phyloP scores from a whole-genome alignment of 257 asterid species.

The Primulina tabacum region DNA sequence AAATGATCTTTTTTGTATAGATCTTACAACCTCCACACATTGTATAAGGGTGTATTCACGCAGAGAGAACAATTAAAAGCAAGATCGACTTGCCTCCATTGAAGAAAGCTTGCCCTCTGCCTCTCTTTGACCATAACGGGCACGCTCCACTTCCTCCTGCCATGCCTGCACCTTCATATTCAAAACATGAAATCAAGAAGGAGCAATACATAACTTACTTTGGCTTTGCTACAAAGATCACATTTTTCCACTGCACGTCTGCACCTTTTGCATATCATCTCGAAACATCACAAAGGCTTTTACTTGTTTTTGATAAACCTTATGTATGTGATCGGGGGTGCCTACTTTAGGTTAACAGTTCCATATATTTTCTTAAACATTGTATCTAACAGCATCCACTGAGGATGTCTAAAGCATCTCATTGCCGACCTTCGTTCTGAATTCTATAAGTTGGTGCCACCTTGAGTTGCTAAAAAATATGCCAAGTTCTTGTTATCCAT shows the following conservation, averaged over 20 bases:
- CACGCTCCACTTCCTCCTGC: slow-evolving; percentile 99
- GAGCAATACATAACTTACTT: not conserved
- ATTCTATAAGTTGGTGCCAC: not conserved
- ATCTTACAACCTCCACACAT: slow-evolving; percentile 18
- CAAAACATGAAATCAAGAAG: slow-evolving; percentile 30
- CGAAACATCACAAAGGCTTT: not conserved
- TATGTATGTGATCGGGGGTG: not conserved
- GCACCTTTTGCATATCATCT: not conserved
- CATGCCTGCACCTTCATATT: slow-evolving; percentile 82
- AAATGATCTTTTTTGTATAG: slow-evolving; percentile 22
- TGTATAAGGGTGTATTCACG: slow-evolving; percentile 10
- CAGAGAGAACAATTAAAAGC: slow-evolving; percentile 9
- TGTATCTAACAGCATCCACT: not conserved
- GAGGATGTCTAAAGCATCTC: not conserved
- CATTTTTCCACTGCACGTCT: not conserved
- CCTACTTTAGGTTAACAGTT: not conserved
- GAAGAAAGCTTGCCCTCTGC: slow-evolving; percentile 92
- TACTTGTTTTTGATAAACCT: not conserved
- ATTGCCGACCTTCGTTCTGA: not conserved
- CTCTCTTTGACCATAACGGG: slow-evolving; percentile 94
- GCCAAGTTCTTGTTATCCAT: not conserved
- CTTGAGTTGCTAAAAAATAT: slow-evolving; percentile 1
- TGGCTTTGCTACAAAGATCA: not conserved
- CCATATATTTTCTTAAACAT: not conserved
- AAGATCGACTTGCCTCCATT: slow-evolving; percentile 75